phyloP scores from a whole-genome alignment of 2,329 filamentous ascomycete genomes.

The Diaporthe vaccinii region DNA sequence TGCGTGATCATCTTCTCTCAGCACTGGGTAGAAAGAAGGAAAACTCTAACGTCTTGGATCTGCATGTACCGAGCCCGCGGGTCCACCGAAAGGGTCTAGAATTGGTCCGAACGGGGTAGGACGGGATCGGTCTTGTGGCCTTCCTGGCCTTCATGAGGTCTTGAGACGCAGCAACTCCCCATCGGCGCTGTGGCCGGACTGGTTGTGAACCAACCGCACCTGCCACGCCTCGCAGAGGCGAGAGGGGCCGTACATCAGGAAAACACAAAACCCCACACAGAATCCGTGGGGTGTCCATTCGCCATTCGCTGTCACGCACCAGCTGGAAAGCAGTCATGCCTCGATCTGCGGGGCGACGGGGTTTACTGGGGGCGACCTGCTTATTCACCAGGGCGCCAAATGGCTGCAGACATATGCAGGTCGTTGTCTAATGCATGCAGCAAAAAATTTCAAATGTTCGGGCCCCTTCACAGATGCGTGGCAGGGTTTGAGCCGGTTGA shows the following conservation, averaged over 20 bases:
- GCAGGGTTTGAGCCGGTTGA: slow-evolving; percentile 19
- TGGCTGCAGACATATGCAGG: slow-evolving; percentile 30
- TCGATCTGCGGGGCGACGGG: slow-evolving; percentile 27
- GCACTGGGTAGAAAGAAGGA: neutral
- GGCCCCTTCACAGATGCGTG: slow-evolving; percentile 18
- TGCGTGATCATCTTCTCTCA: slow-evolving; percentile 3
- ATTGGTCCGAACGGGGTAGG: slow-evolving; percentile 11
- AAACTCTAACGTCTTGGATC: slow-evolving; percentile 23
- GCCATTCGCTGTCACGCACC: slow-evolving; percentile 26
- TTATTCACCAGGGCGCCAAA: slow-evolving; percentile 16
- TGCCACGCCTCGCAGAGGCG: slow-evolving; percentile 22
- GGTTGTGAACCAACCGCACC: slow-evolving; percentile 28
- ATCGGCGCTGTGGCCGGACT: neutral
- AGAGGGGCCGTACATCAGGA: neutral
- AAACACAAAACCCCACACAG: slow-evolving; percentile 15
- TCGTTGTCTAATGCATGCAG: slow-evolving; percentile 11
- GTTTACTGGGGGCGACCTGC: slow-evolving; percentile 5
- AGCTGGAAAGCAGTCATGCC: slow-evolving; percentile 17
- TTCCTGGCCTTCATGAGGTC: neutral
- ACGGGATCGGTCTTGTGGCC: slow-evolving; percentile 5
- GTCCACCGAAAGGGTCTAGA: slow-evolving; percentile 27
- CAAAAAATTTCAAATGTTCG: slow-evolving; percentile 9
- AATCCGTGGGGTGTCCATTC: slow-evolving; percentile 23
- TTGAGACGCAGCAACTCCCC: slow-evolving; percentile 30
- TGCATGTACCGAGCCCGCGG: slow-evolving; percentile 17